A percentile compares a stretch with the other conserved stretches of the same genome.
Evolutionary conservation across 306 rosid species (phyloP).

Genomic region (Vigna hirtella): DNA sequence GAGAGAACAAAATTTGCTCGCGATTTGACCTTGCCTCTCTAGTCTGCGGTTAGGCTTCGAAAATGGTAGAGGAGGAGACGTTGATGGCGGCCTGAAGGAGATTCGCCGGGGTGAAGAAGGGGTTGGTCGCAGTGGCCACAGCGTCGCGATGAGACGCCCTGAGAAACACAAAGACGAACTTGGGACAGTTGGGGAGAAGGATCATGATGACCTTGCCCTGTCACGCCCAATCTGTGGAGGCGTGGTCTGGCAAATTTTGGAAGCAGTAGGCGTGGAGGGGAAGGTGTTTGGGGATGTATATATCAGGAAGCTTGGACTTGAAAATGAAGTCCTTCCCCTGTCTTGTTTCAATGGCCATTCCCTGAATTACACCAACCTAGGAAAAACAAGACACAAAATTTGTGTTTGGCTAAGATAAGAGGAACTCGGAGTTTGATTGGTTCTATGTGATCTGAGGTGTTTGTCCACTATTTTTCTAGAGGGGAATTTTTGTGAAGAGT

Average conservation of each 20-base stretch:
- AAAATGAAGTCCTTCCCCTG: slow-evolving; percentile 51
- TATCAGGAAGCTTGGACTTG: slow-evolving; percentile 73
- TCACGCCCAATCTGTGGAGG: slow-evolving; percentile 55
- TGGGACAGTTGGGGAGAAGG: slow-evolving; percentile 73
- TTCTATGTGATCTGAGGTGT: not conserved
- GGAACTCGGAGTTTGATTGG: not conserved
- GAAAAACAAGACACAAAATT: no score
- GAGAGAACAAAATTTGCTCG: no score
- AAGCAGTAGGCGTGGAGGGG: slow-evolving; percentile 74
- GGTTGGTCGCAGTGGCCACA: slow-evolving; percentile 72
- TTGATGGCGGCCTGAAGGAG: no score
- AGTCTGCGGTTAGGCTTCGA: no score
- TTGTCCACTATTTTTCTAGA: not conserved
- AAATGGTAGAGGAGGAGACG: no score
- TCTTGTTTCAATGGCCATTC: slow-evolving; percentile 23
- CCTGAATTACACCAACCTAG: no score
- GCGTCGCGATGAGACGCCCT: slow-evolving; percentile 68
- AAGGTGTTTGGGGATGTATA: slow-evolving; percentile 74
- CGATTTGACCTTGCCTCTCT: no score
- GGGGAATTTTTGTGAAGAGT: not conserved
- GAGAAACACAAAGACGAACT: slow-evolving; percentile 69
- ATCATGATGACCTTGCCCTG: slow-evolving; percentile 70
- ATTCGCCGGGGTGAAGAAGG: slow-evolving; percentile 52
- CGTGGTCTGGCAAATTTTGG: slow-evolving; percentile 46
- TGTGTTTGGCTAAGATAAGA: no score